Evolutionary conservation across 1,284 basidiomycete genomes (phyloP).

Genomic region (Marasmius oreades): DNA sequence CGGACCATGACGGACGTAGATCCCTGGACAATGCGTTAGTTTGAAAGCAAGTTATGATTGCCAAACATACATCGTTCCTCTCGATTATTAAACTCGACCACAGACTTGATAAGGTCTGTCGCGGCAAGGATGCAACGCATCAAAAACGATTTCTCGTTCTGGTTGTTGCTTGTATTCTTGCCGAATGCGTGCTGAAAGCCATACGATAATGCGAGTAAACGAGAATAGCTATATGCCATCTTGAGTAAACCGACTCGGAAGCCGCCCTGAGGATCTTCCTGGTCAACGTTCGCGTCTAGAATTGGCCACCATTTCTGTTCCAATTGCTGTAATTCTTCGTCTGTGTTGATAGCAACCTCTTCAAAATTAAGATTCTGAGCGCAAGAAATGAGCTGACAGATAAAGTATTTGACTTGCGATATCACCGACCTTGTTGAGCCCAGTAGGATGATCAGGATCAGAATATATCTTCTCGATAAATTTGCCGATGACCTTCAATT

Average conservation of each 20-base stretch:
- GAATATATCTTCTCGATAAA: conserved; percentile 66
- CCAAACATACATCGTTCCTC: conserved; percentile 45
- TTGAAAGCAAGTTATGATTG: neutral
- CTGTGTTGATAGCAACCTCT: conserved; percentile 58
- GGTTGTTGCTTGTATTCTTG: conserved; percentile 37
- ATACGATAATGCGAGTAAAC: conserved; percentile 66
- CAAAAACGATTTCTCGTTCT: conserved; percentile 61
- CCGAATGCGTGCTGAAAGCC: conserved; percentile 75
- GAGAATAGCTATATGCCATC: conserved; percentile 65
- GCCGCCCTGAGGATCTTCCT: conserved; percentile 45
- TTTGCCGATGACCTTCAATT: conserved; percentile 58
- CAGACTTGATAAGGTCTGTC: conserved; percentile 59
- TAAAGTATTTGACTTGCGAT: conserved; percentile 44
- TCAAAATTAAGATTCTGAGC: conserved; percentile 59
- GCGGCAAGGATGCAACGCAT: conserved; percentile 59
- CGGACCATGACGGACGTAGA: conserved; percentile 71
- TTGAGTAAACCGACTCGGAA: conserved; percentile 65
- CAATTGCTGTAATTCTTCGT: conserved; percentile 57
- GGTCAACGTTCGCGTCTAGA: conserved; percentile 43
- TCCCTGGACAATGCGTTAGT: conserved; percentile 30
- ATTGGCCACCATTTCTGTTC: conserved; percentile 51
- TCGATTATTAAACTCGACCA: conserved; percentile 56
- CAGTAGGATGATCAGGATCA: conserved; percentile 51
- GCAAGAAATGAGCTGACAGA: conserved; percentile 15
- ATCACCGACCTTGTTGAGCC: neutral